phyloP scores from a whole-genome alignment of 306 rosid genomes.

The Corylus heterophylla region DNA sequence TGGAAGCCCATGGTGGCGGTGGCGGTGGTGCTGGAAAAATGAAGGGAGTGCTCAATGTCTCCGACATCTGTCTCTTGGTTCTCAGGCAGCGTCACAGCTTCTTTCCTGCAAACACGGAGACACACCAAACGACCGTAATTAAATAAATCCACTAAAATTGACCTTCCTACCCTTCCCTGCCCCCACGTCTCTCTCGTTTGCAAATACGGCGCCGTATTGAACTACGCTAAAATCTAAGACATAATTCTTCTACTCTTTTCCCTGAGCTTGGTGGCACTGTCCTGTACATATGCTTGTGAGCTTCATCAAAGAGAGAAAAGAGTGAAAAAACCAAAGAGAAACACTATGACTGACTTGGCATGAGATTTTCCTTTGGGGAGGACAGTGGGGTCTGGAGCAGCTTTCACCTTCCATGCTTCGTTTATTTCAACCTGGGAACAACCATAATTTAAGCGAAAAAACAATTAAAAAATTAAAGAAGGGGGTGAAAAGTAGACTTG shows the following conservation, averaged over 20 bases:
- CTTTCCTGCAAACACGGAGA: conserved; percentile 48
- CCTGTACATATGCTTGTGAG: not conserved
- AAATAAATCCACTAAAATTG: not conserved
- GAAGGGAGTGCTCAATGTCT: conserved; percentile 51
- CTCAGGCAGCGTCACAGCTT: conserved; percentile 65
- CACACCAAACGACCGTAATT: conserved; percentile 10
- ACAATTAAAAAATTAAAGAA: not conserved
- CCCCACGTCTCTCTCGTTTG: not conserved
- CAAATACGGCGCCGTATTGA: not conserved
- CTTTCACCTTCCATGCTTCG: conserved; percentile 76
- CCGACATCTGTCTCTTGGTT: conserved; percentile 40
- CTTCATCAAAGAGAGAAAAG: too few species aligned
- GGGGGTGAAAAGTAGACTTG: not conserved
- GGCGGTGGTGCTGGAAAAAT: conserved; percentile 37
- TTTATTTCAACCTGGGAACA: conserved; percentile 65
- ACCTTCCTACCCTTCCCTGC: conserved; percentile 4
- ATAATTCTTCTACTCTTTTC: not conserved
- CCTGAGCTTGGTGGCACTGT: not conserved
- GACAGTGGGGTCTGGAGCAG: conserved; percentile 54
- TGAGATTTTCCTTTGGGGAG: conserved; percentile 74
- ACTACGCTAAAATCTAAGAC: not conserved
- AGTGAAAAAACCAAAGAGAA: conserved; percentile 1
- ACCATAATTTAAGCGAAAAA: not conserved
- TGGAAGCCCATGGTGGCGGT: conserved; percentile 48
- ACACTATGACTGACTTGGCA: conserved; percentile 59